These are phyloP conservation scores for Porpolomopsis calyptriformis DNA, from an alignment of 768 basidiomycete species.

Conservation along the genomic window DNA sequence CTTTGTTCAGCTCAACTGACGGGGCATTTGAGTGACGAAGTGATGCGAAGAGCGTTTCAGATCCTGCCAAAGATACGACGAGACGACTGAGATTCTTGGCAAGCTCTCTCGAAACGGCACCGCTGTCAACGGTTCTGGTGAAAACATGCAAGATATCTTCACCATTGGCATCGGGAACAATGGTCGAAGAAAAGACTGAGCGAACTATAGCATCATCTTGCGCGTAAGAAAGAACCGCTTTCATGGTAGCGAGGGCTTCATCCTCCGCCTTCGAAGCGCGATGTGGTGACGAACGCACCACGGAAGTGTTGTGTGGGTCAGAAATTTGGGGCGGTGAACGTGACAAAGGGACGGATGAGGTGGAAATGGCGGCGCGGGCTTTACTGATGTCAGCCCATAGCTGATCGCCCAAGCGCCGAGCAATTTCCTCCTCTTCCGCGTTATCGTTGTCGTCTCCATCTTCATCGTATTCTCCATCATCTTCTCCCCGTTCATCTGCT, in stretches of 20 bases:
- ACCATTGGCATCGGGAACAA: slow-evolving; percentile 38
- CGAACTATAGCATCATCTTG: slow-evolving; percentile 47
- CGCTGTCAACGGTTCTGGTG: slow-evolving; percentile 34
- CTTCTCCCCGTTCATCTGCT: slow-evolving; percentile 28
- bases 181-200: slow-evolving; percentile 39
- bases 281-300: not conserved
- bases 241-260: slow-evolving; percentile 56
- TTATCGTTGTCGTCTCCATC: slow-evolving; percentile 51
- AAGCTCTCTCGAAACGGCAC: slow-evolving; percentile 40
- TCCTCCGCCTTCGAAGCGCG: slow-evolving; percentile 35
- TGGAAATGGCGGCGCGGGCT: slow-evolving; percentile 36
- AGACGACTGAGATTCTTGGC: slow-evolving; percentile 49
- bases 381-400: slow-evolving; percentile 69
- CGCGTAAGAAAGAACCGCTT: slow-evolving; percentile 46
- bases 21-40: slow-evolving; percentile 56
- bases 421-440: slow-evolving; percentile 67
- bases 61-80: slow-evolving; percentile 56
- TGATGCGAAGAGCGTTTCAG: slow-evolving; percentile 53
- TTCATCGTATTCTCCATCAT: slow-evolving; percentile 22
- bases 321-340: slow-evolving; percentile 1
- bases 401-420: slow-evolving; percentile 62
- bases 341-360: slow-evolving; percentile 7
- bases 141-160: slow-evolving; percentile 49
- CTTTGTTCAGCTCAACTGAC: slow-evolving; percentile 51
- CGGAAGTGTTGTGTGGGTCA: slow-evolving; percentile 4